Evolutionary conservation across 1,284 basidiomycete species (phyloP), one percentile per base, ranked within the genome.

Genomic region (Rhodotorula mucilaginosa): DNA sequence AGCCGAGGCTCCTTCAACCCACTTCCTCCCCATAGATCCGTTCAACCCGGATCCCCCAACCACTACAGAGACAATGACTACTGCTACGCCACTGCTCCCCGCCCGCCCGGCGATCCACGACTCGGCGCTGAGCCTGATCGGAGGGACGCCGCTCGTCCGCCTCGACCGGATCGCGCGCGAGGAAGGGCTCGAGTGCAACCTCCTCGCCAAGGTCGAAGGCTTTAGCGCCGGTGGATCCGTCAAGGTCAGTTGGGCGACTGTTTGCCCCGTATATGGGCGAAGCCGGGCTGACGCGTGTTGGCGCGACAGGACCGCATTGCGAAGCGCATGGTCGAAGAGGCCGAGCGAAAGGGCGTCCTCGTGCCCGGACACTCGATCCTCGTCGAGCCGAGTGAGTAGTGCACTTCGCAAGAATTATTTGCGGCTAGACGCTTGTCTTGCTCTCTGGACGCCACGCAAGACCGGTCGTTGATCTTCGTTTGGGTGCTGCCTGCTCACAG

Each of bases 181-280:
- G 51, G 86, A 93, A 75, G 90, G 88, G 2, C 82, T 98, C 64
- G 88, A 89, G 81, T 98, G 96, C 83, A 97, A 97, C 81, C 85
- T 98, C 31, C 82, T 93, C 79, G 95, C 86, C 46, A 97, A 97
- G 82, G 86, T 90, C 60, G 96, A 99, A 79, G 97, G 88, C 81
- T 88, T 92, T 79, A 96, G 93, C 34, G 89, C 88, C 3, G 96
- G 96, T 18, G 96, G 96, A 2, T 93, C 91, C 6, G 90, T 97
- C 74, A 99, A 99, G 84, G 96, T 98, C 80, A 85, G 95, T 49
- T 19, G 5, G 23, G 5, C n/a, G 29, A 46, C 7, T 5, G 3
- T 4, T 51, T 0, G 54, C 10, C 8, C 23, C 23, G 21, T 23
- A n/a, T 23, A 26, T n/a, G 44, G 21, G 19, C 3, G 61, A 18